Conservation (phyloP, 495 filamentous ascomycete species). For the Parathielavia appendiculata region DNA sequence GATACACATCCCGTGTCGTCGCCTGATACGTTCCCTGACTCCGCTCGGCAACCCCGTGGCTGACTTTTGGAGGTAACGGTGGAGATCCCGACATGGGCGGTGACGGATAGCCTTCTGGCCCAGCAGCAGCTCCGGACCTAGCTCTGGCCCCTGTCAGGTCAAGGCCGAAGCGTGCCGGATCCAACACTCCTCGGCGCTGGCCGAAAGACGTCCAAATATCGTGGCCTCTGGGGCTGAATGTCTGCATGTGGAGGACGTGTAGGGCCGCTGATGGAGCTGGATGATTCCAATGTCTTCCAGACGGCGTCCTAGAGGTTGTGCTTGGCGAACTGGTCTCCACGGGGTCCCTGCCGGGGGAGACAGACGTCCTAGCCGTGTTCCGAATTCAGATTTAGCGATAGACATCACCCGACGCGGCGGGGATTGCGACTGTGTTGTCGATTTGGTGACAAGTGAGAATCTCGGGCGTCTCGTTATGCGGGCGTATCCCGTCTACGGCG, state of each 20-base stretch:
- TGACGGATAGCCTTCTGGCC: slow-evolving; percentile 63
- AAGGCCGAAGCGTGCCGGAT: slow-evolving; percentile 63
- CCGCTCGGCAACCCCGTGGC: slow-evolving; percentile 55
- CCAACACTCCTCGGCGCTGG: slow-evolving; percentile 56
- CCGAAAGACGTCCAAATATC: slow-evolving; percentile 49
- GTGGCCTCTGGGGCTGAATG: slow-evolving; percentile 40
- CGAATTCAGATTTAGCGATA: slow-evolving; percentile 17
- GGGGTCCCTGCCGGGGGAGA: slow-evolving; percentile 22
- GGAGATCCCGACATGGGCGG: slow-evolving; percentile 84
- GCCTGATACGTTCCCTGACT: slow-evolving; percentile 47
- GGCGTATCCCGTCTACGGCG: neutral
- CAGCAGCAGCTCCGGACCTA: slow-evolving; percentile 63
- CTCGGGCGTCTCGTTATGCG: neutral
- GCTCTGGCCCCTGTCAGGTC: slow-evolving; percentile 62
- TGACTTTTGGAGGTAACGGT: slow-evolving; percentile 60
- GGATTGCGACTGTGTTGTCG: slow-evolving; percentile 9
- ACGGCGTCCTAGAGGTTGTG: slow-evolving; percentile 15
- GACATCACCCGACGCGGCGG: slow-evolving; percentile 31
- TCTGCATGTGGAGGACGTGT: slow-evolving; percentile 44
- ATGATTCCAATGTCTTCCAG: slow-evolving; percentile 26
- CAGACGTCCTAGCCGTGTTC: slow-evolving; percentile 30
- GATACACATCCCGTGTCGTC: slow-evolving; percentile 46
- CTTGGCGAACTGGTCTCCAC: slow-evolving; percentile 19
- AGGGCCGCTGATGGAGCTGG: slow-evolving; percentile 25
- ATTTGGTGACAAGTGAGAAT: slow-evolving; percentile 4